These are phyloP conservation scores for Dictyostelium capitatum DNA, from an alignment of 78 protist genomes.

Conservation along the genomic window DNA sequence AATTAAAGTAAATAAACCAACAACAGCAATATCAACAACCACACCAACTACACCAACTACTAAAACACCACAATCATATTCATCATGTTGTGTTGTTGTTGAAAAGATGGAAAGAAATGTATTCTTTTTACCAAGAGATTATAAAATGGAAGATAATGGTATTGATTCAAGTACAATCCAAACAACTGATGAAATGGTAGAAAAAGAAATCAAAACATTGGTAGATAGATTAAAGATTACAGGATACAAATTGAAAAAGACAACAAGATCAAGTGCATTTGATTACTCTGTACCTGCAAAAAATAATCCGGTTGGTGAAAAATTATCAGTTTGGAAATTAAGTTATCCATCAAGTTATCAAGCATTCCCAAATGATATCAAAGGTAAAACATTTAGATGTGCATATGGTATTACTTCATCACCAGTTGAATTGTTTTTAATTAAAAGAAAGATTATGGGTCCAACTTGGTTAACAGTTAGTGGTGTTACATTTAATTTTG, in stretches of 20 bases:
- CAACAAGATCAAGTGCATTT: constrained; percentile 28
- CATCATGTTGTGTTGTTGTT: constrained; percentile 35
- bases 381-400: constrained; percentile 34
- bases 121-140: constrained; percentile 66
- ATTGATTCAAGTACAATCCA: constrained; percentile 33
- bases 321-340: constrained; percentile 18
- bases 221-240: background rate
- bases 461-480: constrained; percentile 92
- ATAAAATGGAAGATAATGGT: constrained; percentile 10
- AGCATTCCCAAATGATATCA: constrained; percentile 24
- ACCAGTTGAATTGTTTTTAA: constrained; percentile 86
- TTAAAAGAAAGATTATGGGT: constrained; percentile 93
- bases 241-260: constrained; percentile 26
- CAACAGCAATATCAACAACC: background rate
- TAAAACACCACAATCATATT: background rate
- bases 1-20: background rate
- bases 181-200: constrained; percentile 17
- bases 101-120: constrained; percentile 65
- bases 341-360: constrained; percentile 17
- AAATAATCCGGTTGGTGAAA: background rate
- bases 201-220: background rate
- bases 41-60: background rate
- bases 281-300: constrained; percentile 38
- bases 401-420: constrained; percentile 91
- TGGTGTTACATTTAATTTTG: background rate